Base-by-base conservation (phyloP, 2,329 filamentous ascomycete genomes). In the Beauveria asiatica region DNA sequence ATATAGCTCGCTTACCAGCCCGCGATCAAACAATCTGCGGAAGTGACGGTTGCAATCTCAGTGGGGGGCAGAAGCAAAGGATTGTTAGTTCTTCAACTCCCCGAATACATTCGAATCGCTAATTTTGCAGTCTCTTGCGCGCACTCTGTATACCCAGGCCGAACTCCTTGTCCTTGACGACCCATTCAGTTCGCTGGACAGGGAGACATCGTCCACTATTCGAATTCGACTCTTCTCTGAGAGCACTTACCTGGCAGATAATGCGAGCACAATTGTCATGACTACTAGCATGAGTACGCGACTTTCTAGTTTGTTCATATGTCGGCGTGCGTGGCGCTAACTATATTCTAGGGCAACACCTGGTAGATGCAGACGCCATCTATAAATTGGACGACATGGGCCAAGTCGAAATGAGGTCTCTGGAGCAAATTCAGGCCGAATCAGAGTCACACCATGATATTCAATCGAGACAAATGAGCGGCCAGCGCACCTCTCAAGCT, bases 1-100 rank as follows among this genome's bases (percentile, higher is more conserved):
- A 76, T 30, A 49, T 72, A 8, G 57, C 49, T 0, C 60, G 62
- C 6, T 49, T 73, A 3, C 64, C 69, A 0, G 45, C 62, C 4
- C 67, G 70, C 0, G 64, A 66, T 10, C 57, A 67, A 9, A 69
- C 70, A 0, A 42, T 67, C 16, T 67, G 72, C 19, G 72, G 72
- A 0, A 68, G 69, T 27, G 69, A 70, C 7, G 72, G 72, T 11
- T 60, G 71, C 11, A 72, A 70, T 17, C 61, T 74, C 0, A 74
- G 72, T 21, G 72, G 72, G 27, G 72, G 72, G 1, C 72, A 74
- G 49, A 72, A 70, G 39, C 70, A 74, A 53, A 64, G 72, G 42
- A 63, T 74, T 7, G 70, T 71, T 46, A 64, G 69, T 66, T 9
- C 4, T 9, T 19, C 5, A 13, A 5, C 19, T 19, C 11, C 2